These are phyloP conservation scores for Mycena vulgaris DNA, from an alignment of 768 basidiomycete species.

Conservation along the genomic window DNA sequence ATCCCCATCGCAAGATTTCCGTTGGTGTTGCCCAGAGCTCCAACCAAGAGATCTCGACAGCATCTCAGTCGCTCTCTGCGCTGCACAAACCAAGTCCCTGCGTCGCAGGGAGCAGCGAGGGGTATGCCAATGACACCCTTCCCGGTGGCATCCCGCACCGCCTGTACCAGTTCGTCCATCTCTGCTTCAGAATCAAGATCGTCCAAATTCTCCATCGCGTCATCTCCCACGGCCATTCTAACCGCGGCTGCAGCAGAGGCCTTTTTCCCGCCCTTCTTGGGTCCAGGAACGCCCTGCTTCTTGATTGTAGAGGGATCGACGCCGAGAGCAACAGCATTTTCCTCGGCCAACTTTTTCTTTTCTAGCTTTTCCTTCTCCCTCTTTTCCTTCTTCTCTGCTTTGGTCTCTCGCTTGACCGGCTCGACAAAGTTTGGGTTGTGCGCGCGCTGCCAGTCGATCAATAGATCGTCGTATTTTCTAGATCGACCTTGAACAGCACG, in stretches of 20 bases:
- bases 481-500: conserved; percentile 92
- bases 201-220: conserved; percentile 78
- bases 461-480: conserved; percentile 85
- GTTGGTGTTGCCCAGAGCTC: conserved; percentile 63
- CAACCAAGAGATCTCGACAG: conserved; percentile 71
- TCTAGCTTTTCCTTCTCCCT: conserved; percentile 86
- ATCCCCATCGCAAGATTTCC: conserved; percentile 50
- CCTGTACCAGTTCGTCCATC: conserved; percentile 79
- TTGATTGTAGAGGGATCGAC: conserved; percentile 62
- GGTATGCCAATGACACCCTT: conserved; percentile 75
- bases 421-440: conserved; percentile 92
- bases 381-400: conserved; percentile 90
- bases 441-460: conserved; percentile 92
- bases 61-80: conserved; percentile 76
- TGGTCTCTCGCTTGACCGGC: conserved; percentile 88
- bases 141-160: conserved; percentile 69
- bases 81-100: conserved; percentile 86
- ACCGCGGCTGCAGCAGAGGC: conserved; percentile 67
- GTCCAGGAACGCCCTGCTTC: conserved; percentile 57
- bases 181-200: conserved; percentile 91
- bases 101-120: conserved; percentile 80
- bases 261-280: conserved; percentile 79
- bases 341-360: conserved; percentile 82
- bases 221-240: conserved; percentile 69
- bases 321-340: conserved; percentile 75